phyloP scores from a whole-genome alignment of 2,329 filamentous ascomycete genomes.

The Monosporascus sp. region DNA sequence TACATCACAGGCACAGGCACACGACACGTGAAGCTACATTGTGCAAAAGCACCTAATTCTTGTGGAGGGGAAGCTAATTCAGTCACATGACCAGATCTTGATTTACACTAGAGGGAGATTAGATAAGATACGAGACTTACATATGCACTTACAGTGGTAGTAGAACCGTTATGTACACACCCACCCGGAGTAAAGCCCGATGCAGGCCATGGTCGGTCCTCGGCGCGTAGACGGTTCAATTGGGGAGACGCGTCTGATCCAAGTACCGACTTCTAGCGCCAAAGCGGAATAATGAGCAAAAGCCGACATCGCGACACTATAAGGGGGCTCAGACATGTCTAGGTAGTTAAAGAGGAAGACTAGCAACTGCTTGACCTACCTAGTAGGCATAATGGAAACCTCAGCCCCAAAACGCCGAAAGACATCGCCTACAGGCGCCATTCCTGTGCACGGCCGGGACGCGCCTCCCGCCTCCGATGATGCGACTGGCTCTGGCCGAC shows the following conservation, averaged over 20 bases:
- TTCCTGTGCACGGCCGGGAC: constrained; percentile 27
- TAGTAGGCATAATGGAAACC: constrained; percentile 38
- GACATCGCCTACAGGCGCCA: constrained; percentile 48
- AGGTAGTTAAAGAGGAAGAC: too few species aligned
- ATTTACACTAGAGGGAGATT: not conserved
- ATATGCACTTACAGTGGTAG: not conserved
- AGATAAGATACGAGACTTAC: not conserved
- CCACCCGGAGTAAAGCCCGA: not conserved
- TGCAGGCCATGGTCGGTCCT: not conserved
- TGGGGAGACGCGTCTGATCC: not conserved
- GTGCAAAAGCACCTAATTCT: too few species aligned
- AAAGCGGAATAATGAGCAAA: too few species aligned
- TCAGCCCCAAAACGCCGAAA: constrained; percentile 61
- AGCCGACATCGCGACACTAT: too few species aligned
- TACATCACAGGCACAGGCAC: too few species aligned
- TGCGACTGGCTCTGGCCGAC: constrained; percentile 24
- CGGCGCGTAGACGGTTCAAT: not conserved
- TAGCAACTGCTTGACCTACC: not conserved
- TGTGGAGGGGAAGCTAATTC: too few species aligned
- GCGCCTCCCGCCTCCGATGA: constrained; percentile 11
- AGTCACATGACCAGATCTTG: too few species aligned
- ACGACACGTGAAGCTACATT: too few species aligned
- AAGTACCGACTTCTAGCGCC: too few species aligned
- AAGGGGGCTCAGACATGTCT: too few species aligned
- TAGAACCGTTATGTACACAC: not conserved